Percentiles rank a stretch among this genome's conserved stretches.
Evolutionary conservation across 139 green algal genomes (phyloP).

Genomic region (Desmodesmus armatus): DNA sequence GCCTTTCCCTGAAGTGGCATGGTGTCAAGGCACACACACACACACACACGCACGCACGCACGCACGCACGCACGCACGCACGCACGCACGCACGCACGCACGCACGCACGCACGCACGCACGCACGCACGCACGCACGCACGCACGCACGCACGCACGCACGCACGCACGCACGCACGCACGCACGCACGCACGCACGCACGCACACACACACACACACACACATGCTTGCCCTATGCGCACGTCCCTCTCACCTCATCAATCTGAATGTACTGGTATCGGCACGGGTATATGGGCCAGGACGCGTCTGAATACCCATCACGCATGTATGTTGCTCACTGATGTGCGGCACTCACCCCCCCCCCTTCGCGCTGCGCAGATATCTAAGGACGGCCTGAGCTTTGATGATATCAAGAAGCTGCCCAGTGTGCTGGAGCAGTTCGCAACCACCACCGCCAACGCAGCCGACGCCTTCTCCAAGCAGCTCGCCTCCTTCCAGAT

Average conservation of each 20-base stretch:
- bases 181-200: not conserved
- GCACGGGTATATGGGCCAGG: not conserved
- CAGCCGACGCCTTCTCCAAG: not conserved
- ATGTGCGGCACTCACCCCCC: not conserved
- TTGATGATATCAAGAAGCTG: too few species aligned
- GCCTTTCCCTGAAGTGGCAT: not conserved
- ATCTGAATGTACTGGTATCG: not conserved
- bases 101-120: not conserved
- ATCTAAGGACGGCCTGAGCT: too few species aligned
- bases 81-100: not conserved
- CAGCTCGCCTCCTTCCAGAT: not conserved
- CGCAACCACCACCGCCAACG: too few species aligned
- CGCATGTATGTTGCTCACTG: not conserved
- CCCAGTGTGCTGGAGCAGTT: not conserved
- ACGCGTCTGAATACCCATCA: not conserved
- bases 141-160: not conserved
- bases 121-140: not conserved
- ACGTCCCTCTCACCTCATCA: not conserved
- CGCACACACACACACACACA: not conserved
- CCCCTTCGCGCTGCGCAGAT: not conserved
- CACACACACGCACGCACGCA: not conserved
- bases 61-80: not conserved
- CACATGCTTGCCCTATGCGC: not conserved
- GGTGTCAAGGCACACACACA: not conserved
- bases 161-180: not conserved